A percentile compares a stretch with the other conserved stretches of the same genome.
Evolutionary conservation across 2,329 filamentous ascomycete genomes (phyloP).

Genomic region (Onygena corvina): DNA sequence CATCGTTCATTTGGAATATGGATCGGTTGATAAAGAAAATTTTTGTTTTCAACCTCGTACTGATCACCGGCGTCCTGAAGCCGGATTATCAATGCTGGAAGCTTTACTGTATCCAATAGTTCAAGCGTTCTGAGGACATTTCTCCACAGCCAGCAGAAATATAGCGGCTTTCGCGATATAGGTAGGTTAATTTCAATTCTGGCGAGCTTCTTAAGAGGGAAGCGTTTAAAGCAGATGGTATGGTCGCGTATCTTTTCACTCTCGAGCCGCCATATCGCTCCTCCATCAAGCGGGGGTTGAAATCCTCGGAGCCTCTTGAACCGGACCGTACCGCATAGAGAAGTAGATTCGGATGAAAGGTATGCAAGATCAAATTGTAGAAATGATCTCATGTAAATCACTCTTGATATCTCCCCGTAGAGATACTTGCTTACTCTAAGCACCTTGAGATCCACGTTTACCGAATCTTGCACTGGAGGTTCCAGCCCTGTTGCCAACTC

Average conservation of each 20-base stretch:
- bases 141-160: constrained; percentile 3
- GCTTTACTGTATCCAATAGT: background rate
- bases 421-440: background rate
- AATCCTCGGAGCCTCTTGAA: background rate
- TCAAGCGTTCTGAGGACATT: background rate
- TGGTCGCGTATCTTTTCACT: background rate
- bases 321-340: background rate
- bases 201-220: background rate
- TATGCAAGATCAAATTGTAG: background rate
- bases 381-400: background rate
- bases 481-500: background rate
- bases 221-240: background rate
- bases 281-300: background rate
- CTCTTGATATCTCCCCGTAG: background rate
- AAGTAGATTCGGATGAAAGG: background rate
- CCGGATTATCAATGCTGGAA: background rate
- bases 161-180: background rate
- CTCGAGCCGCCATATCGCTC: background rate
- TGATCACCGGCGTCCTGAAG: background rate
- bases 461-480: background rate
- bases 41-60: background rate
- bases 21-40: background rate
- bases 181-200: background rate
- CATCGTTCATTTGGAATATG: background rate
- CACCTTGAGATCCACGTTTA: background rate